Evolutionary conservation across 257 asterid genomes (phyloP), one percentile per base, ranked within the genome.

Genomic region (Nicotiana paniculata): DNA sequence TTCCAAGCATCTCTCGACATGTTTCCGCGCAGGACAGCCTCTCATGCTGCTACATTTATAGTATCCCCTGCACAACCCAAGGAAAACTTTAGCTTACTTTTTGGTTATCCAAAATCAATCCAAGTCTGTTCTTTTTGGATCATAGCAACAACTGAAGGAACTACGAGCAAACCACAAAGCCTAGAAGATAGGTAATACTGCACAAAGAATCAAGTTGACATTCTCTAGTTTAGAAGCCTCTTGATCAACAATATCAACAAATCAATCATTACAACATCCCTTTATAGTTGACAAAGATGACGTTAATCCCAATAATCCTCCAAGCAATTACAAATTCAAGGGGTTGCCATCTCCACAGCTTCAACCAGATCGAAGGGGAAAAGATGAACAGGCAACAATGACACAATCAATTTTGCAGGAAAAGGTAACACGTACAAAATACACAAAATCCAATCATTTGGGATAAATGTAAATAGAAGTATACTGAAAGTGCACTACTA

Each of bases 11-110:
- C 99, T 86, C 86, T 95, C 99, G 24, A 95, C 99, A 57, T 95
- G 98, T 81, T 95, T 95, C 86, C 98, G 86, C 6, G 98, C 98
- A 30, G 98, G 98, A 77, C 98, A 95, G 33, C 99, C 99, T 90
- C 99, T 91, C 91, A 95, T 88, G 87, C 99, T 95, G 83, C 99
- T 95, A 85, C 99, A 95, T 85, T 95, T 95, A 76, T 95, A 95
- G 88, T 95, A 95, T 83, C 99, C 99, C 92, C 99, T 95, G 92
- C 85, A 86, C 33, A 55, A 59, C 0, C 66, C 17, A 43, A 57
- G 24, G 24, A 51, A 68, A 48, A 32, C 12, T 64, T 81, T 61
- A 79, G 75, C 30, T 28, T 28, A 28, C 30, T 28, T 28, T 28
- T 28, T 28, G 30, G 30, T 28, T 28, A 28, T 28, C 30, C 30